Evolutionary conservation across 1,284 basidiomycete genomes (phyloP).

Genomic region (Meira miltonrushii): DNA sequence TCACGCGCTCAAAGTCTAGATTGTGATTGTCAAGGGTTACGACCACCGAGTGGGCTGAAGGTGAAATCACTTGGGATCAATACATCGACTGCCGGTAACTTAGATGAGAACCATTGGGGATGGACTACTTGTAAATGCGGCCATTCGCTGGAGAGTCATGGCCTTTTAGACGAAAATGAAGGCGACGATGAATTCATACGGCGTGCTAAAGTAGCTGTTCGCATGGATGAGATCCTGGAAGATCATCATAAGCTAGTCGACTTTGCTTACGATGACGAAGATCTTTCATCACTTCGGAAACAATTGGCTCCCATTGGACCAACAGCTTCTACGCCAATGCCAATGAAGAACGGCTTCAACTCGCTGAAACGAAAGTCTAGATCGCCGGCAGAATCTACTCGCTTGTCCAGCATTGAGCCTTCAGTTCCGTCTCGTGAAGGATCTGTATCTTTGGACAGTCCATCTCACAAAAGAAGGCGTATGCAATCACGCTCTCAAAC

Average conservation of each 20-base stretch:
- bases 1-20: not conserved
- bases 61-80: not conserved
- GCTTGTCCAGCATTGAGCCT: conserved; percentile 7
- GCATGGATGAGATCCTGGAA: conserved; percentile 78
- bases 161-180: conserved; percentile 56
- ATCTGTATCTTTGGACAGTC: conserved; percentile 4
- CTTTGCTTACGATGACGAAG: conserved; percentile 68
- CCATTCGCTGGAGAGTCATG: conserved; percentile 66
- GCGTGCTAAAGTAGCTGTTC: conserved; percentile 69
- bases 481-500: conserved; percentile 14
- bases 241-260: conserved; percentile 70
- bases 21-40: conserved; percentile 1
- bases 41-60: not conserved
- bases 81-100: not conserved
- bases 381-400: conserved; percentile 6
- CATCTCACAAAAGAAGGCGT: not conserved
- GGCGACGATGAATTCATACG: conserved; percentile 55
- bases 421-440: conserved; percentile 9
- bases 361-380: conserved; percentile 56
- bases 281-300: conserved; percentile 66
- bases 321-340: conserved; percentile 57
- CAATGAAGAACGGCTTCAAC: conserved; percentile 74
- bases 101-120: not conserved
- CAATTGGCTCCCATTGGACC: conserved; percentile 29
- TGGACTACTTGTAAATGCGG: conserved; percentile 58